Base-by-base conservation (phyloP, 1,284 basidiomycete genomes). In the Cystobasidium slooffiae region DNA sequence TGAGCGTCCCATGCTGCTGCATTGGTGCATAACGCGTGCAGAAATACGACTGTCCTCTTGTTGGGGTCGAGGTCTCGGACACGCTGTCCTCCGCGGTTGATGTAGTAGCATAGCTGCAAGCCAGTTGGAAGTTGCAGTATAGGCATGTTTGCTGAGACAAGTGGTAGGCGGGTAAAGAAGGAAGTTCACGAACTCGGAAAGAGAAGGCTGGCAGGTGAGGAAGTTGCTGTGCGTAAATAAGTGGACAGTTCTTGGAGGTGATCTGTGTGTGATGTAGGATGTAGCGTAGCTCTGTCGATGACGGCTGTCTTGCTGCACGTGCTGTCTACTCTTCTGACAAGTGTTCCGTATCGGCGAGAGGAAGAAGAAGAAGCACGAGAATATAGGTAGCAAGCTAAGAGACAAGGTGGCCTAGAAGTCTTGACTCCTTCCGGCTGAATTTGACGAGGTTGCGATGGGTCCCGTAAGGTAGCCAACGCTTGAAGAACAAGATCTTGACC, bases 21-120 rank as follows among this genome's bases (percentile, higher is more conserved):
- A 53, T 73, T 61, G 43, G 70, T 62, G 61, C 56, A 58, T 52
- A 59, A 20, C 0, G 70, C 56, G 47, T 73, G 70, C 18, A 73
- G 56, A 41, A 68, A 61, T 31, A 74, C 65, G 20, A 74, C 72
- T 18, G 55, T 56, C 41, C 52, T 44, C 49, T 74, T 74, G 31
- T 44, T 44, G 20, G 53, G 64, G 22, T 68, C 72, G 12, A 68
- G 31, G 18, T 43, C 31, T 16, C 18, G 64, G 53, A 73, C 70
- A 16, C 46, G 61, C 24, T 65, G 62, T 10, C 70, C 70, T 18
- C 70, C 70, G 8, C 70, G 70, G 41, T 20, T 64, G 41, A 65
- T 55, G 39, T 73, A 52, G 63, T 73, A 73, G 55, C 49, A 56
- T 12, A 73, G 63, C 31, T 73, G 52, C 12, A 62, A 46, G 43